Percentiles rank a stretch among this genome's conserved stretches.
phyloP scores from a whole-genome alignment of 2,329 filamentous ascomycete species.

The Setomelanomma holmii region DNA sequence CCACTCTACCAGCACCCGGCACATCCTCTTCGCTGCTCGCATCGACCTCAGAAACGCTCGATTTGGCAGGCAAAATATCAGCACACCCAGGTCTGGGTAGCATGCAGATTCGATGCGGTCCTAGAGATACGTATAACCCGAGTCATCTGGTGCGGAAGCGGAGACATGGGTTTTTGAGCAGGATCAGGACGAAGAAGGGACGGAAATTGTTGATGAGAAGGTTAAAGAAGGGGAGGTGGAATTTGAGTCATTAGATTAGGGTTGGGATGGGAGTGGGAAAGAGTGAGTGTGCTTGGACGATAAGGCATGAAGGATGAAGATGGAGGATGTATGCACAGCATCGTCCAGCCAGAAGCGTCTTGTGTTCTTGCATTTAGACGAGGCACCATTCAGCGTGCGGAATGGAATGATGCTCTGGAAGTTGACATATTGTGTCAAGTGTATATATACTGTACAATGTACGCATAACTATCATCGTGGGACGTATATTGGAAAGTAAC shows the following conservation, averaged over 20 bases:
- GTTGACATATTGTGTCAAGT: no score
- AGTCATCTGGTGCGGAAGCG: slow-evolving; percentile 67
- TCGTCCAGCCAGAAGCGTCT: no score
- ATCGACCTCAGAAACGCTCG: slow-evolving; percentile 33
- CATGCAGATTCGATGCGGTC: slow-evolving; percentile 55
- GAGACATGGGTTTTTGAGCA: slow-evolving; percentile 65
- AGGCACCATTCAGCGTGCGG: no score
- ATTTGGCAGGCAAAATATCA: slow-evolving; percentile 46
- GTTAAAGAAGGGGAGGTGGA: slow-evolving; percentile 59
- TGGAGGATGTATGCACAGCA: no score
- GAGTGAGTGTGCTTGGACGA: neutral
- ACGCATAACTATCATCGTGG: slow-evolving; percentile 5
- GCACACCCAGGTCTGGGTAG: slow-evolving; percentile 45
- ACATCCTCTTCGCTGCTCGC: slow-evolving; percentile 17
- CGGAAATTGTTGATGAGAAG: slow-evolving; percentile 62
- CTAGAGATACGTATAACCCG: slow-evolving; percentile 65
- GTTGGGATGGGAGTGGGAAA: neutral
- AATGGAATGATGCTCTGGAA: no score
- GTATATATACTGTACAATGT: slow-evolving; percentile 16
- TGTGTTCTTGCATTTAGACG: no score
- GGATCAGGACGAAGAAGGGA: slow-evolving; percentile 61
- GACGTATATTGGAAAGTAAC: neutral
- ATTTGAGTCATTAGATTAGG: slow-evolving; percentile 38
- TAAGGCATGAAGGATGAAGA: neutral
- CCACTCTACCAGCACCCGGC: slow-evolving; percentile 26